Evolutionary conservation across 176 grass and related monocot genomes (phyloP).

Genomic region (Raddia guianensis): DNA sequence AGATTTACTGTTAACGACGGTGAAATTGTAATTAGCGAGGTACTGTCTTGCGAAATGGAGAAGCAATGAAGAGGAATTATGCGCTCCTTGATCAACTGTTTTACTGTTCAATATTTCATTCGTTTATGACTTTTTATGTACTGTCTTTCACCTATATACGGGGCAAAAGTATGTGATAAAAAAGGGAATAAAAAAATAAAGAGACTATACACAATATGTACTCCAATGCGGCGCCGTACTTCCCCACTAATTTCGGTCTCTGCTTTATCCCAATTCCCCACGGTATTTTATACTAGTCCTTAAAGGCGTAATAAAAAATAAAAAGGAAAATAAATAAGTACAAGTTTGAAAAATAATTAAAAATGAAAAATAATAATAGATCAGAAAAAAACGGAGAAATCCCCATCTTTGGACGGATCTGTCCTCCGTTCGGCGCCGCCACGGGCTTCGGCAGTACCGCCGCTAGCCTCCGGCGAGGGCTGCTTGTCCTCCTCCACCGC

Average conservation of each 20-base stretch:
- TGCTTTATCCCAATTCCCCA: neutral
- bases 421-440: constrained; percentile 22
- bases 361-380: neutral
- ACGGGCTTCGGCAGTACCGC: neutral
- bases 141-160: neutral
- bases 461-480: constrained; percentile 15
- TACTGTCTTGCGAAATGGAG: no score
- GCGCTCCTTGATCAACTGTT: neutral
- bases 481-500: neutral
- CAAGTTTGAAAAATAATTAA: neutral
- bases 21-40: no score
- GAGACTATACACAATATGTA: constrained; percentile 31
- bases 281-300: neutral
- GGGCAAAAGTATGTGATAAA: neutral
- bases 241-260: neutral
- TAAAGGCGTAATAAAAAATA: neutral
- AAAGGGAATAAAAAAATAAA: neutral
- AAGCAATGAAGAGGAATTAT: neutral
- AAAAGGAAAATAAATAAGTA: constrained; percentile 4
- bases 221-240: constrained; percentile 16
- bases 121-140: constrained; percentile 5
- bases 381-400: constrained; percentile 71
- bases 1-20: no score
- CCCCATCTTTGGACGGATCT: constrained; percentile 54
- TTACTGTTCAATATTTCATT: constrained; percentile 31